A percentile compares a stretch with the other conserved stretches of the same genome.
These are phyloP conservation scores for Fomitopsis pinicola DNA, from an alignment of 1,284 basidiomycete genomes.

Conservation along the genomic window DNA sequence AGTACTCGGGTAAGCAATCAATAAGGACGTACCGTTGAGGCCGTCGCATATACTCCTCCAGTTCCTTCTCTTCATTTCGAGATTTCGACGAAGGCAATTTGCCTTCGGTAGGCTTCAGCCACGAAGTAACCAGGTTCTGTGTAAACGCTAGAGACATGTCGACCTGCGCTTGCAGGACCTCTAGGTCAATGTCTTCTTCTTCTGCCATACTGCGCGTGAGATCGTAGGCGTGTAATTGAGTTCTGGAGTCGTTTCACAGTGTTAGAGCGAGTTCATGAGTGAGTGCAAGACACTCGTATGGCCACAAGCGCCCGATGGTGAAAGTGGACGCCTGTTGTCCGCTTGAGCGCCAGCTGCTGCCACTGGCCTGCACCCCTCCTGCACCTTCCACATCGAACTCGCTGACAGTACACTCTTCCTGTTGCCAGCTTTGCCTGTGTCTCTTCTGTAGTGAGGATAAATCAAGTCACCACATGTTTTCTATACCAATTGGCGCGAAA, in stretches of 20 bases:
- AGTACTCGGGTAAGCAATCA: slow-evolving; percentile 1
- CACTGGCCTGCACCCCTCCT: no score
- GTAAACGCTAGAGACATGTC: slow-evolving; percentile 75
- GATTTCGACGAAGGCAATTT: slow-evolving; percentile 18
- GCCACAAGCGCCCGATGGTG: no score
- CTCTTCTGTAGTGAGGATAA: no score
- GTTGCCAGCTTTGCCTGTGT: not conserved
- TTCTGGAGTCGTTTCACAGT: not conserved
- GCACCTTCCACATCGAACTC: no score
- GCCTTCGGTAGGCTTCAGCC: slow-evolving; percentile 53
- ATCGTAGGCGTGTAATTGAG: not conserved
- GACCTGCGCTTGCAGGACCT: slow-evolving; percentile 69
- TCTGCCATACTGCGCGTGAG: slow-evolving; percentile 9
- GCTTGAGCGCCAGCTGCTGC: no score
- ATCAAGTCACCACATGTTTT: not conserved
- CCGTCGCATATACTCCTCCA: slow-evolving; percentile 60
- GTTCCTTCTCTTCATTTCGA: slow-evolving; percentile 45
- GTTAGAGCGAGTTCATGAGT: no score
- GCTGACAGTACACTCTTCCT: no score
- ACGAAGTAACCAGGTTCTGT: slow-evolving; percentile 65
- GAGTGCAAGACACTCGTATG: no score
- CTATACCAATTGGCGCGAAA: slow-evolving; percentile 1
- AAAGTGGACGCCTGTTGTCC: no score
- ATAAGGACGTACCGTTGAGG: slow-evolving; percentile 54
- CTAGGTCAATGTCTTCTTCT: slow-evolving; percentile 52